Evolutionary conservation across 2,329 filamentous ascomycete species (phyloP).

Genomic region (Emericellopsis cladophorae): DNA sequence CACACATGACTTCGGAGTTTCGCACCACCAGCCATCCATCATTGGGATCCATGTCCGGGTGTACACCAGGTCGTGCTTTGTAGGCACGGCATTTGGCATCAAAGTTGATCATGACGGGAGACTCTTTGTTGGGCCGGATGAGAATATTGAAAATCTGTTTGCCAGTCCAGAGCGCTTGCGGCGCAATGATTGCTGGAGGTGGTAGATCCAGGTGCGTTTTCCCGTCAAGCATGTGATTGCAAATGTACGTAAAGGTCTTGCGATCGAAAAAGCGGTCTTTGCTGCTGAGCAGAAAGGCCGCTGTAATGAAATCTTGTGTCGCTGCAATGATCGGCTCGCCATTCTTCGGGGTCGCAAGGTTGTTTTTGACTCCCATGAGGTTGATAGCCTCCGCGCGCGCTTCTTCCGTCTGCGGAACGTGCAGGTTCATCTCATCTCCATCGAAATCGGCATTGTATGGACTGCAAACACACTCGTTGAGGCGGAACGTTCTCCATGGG

Average conservation of each 20-base stretch:
- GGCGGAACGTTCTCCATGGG: constrained; percentile 87
- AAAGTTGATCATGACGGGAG: constrained; percentile 74
- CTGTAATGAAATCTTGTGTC: constrained; percentile 99
- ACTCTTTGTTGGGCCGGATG: constrained; percentile 78
- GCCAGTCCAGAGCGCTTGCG: constrained; percentile 83
- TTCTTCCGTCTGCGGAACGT: constrained; percentile 96
- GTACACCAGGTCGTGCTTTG: constrained; percentile 41
- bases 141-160: constrained; percentile 93
- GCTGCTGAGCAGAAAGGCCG: constrained; percentile 78
- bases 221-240: constrained; percentile 85
- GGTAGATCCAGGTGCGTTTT: constrained; percentile 71
- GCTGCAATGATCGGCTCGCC: constrained; percentile 96
- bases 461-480: constrained; percentile 96
- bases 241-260: constrained; percentile 77
- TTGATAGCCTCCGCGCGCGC: constrained; percentile 90
- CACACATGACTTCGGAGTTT: constrained; percentile 96
- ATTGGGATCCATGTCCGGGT: constrained; percentile 66
- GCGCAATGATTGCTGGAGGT: constrained; percentile 75
- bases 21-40: constrained; percentile 88
- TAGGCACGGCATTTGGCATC: constrained; percentile 87
- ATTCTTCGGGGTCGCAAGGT: constrained; percentile 90
- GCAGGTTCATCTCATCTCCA: constrained; percentile 97
- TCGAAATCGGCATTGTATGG: constrained; percentile 99
- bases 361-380: constrained; percentile 96
- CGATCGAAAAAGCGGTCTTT: constrained; percentile 92